Evolutionary conservation across 306 rosid species (phyloP), one percentile per base, ranked within the genome.

Genomic region (Begonia peltatifolia): DNA sequence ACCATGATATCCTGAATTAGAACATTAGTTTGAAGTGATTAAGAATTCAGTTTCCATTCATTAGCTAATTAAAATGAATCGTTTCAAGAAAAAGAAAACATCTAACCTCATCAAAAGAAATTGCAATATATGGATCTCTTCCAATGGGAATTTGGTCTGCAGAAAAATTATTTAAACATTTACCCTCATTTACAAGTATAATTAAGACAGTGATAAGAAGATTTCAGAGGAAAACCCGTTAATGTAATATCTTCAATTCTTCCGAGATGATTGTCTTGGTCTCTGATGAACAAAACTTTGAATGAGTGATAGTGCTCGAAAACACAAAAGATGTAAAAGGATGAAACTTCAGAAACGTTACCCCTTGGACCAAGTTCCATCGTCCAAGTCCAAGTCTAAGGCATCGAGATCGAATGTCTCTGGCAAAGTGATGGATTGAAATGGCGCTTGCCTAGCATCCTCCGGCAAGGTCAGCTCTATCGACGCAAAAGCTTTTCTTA

Each of bases 231-330:
- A 38, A 54, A 62, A 90, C 94, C 99, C 71, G 55, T 1, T 12
- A 86, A 59, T 1, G 95, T 86, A 58, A 90, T 90, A 3, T 90
- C 99, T 56, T 83, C 94, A 15, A 7, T 62, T 75, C 56, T 83
- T 47, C 46, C 69, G 16, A 38, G 59, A 76, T 90, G 80, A 68
- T 52, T 57, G 65, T 79, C 84, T 15, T 64, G 62, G 18, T 14
- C 25, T 76, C 97, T 89, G 63, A 43, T 48, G 13, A 52, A 49
- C 68, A 53, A 53, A 11, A 60, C 49, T 47, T 12, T 35, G 35
- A 53, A 15, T 2, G 12, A 35, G 15, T 10, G 6, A 60, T 9
- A 53, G 11, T 68, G 10, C 11, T 9, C 25, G 11, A 30, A 30
- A 30, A 30, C 38, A 30, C 38, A 30, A 30, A 30, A 5, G 38